These are phyloP conservation scores for Calendula officinalis DNA, from an alignment of 129 eudicot species.

Conservation along the genomic window DNA sequence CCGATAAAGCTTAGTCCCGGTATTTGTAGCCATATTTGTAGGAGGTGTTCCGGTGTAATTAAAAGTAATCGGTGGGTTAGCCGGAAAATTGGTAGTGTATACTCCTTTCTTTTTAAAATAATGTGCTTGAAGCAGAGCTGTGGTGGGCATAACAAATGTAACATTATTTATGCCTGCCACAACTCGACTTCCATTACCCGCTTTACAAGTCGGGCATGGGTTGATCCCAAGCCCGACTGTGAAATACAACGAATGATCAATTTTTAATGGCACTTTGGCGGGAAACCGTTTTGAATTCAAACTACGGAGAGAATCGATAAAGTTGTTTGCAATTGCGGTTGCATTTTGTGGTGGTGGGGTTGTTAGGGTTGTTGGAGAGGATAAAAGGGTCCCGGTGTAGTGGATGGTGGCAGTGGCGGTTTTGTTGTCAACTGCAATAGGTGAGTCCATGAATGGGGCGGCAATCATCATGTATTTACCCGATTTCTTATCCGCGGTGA, in stretches of 20 bases:
- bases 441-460: slow-evolving; percentile 63
- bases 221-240: slow-evolving; percentile 34
- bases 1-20: slow-evolving; percentile 59
- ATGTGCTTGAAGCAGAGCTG: slow-evolving; percentile 54
- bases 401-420: slow-evolving; percentile 67
- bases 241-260: slow-evolving; percentile 55
- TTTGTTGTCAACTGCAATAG: slow-evolving; percentile 55
- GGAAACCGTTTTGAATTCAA: slow-evolving; percentile 57
- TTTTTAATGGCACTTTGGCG: slow-evolving; percentile 50
- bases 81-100: slow-evolving; percentile 66
- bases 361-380: slow-evolving; percentile 36
- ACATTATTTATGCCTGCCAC: slow-evolving; percentile 39
- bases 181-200: slow-evolving; percentile 61
- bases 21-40: slow-evolving; percentile 39
- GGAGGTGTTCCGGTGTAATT: slow-evolving; percentile 59
- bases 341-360: slow-evolving; percentile 60
- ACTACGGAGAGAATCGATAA: slow-evolving; percentile 51
- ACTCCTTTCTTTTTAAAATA: slow-evolving; percentile 51
- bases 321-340: slow-evolving; percentile 56
- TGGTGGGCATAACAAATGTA: no score
- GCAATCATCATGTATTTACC: slow-evolving; percentile 57
- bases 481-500: slow-evolving; percentile 41
- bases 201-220: slow-evolving; percentile 52
- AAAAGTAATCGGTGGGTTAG: slow-evolving; percentile 43
- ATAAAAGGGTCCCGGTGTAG: slow-evolving; percentile 52